Base-by-base conservation (phyloP, 225 moss, liverwort and hornwort species). In the Asterella californica region DNA sequence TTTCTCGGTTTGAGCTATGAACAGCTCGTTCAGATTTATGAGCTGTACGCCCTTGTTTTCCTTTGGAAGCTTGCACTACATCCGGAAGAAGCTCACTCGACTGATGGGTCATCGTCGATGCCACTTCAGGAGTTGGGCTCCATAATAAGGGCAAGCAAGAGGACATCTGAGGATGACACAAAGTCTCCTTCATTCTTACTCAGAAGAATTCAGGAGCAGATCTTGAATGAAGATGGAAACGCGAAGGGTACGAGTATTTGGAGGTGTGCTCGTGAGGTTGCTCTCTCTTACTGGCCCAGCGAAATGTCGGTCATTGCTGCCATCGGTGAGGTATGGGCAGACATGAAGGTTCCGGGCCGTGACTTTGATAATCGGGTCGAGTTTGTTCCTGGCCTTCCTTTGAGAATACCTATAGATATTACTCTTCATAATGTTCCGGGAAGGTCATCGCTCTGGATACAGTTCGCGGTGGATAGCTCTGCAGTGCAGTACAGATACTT, bases 301-400 rank as follows among this genome's bases (percentile, higher is more conserved):
- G 68, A 47, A 30, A 71, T 82, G 62, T 49, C 42, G 8, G 72
- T 82, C 54, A 53, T 81, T 73, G 72, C 63, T 22, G 62, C 81
- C 29, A 21, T 89, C 54, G 86, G 61, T 61, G 91, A 91, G 80
- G 82, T 81, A 33, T 79, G 84, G 81, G 91, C 89, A 57, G 84
- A 83, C 19, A 77, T 91, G 60, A 86, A 78, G 67, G 86, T 82
- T 66, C 83, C 89, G 54, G 89, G 87, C 17, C 80, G 71, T 68
- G 85, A 87, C 74, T 89, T 87, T 66, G 89, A 89, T 75, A 79
- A 89, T 17, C 87, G 85, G 19, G 21, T 91, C 49, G 86, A 80
- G 52, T 87, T 89, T 34, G 47, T 86, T 12, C 53, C 86, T 72
- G 89, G 91, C 22, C 82, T 91, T 79, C 91, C 87, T 17, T 61